Evolutionary conservation across 129 eudicot species (phyloP).

Genomic region (Logfia minima): DNA sequence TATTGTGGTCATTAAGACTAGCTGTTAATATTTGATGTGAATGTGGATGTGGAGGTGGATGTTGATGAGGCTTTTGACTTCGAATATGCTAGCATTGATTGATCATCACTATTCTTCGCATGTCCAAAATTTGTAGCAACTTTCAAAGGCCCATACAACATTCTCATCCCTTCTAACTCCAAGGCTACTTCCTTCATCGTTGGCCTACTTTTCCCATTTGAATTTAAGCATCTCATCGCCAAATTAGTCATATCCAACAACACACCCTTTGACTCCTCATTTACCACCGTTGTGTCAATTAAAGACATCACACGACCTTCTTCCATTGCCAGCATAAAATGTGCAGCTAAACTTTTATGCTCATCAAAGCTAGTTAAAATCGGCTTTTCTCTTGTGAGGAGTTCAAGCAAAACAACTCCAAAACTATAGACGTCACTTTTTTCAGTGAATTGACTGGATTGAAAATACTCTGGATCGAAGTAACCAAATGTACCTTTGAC

Average conservation of each 20-base stretch:
- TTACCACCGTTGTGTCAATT: conserved; percentile 6
- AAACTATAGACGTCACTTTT: conserved; percentile 27
- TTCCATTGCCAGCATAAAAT: conserved; percentile 24
- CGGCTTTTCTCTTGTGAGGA: conserved; percentile 28
- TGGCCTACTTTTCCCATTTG: conserved; percentile 12
- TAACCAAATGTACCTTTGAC: conserved; percentile 27
- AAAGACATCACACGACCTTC: conserved; percentile 23
- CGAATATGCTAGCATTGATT: not conserved
- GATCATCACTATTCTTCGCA: not conserved
- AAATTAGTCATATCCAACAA: conserved; percentile 11
- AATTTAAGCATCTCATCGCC: conserved; percentile 22
- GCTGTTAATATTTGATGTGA: too few relatives aligned
- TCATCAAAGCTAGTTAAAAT: conserved; percentile 21
- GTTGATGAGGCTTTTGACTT: not conserved
- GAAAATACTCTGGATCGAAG: conserved; percentile 30
- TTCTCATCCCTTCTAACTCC: conserved; percentile 5
- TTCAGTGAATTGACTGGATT: conserved; percentile 10
- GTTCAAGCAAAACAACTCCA: conserved; percentile 24
- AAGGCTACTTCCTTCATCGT: conserved; percentile 6
- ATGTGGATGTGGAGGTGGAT: too few relatives aligned
- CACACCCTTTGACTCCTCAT: conserved; percentile 14
- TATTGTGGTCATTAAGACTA: not conserved
- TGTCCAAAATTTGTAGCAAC: not conserved
- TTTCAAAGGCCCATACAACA: not conserved
- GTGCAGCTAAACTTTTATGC: conserved; percentile 9